Base-by-base conservation (phyloP, 2,329 filamentous ascomycete species). In the Coniochaeta sp. region DNA sequence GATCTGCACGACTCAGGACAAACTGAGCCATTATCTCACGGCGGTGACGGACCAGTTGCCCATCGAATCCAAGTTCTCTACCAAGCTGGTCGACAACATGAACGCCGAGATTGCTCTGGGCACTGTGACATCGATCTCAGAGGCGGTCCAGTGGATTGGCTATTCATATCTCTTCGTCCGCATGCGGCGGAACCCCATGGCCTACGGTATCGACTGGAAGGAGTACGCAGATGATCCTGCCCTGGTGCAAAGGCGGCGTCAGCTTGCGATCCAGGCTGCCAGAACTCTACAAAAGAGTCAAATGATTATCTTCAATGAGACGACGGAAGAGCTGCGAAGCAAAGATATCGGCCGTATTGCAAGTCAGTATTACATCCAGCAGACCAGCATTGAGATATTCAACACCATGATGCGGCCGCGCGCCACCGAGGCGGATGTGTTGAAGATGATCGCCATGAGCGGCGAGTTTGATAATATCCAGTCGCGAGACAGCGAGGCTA, bases 221-320 rank as follows among this genome's bases (percentile, higher is more conserved):
- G 95, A 99, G 73, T 89, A 91, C 59, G 81, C 87, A 34, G 90
- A 98, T 66, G 95, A 99, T 68, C 93, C 92, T 0, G 88, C 87
- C 62, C 82, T 99, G 28, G 91, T 97, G 1, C 89, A 95, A 69
- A 83, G 93, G 66, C 86, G 95, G 58, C 86, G 93, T 3, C 88
- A 95, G 65, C 79, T 99, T 58, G 89, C 95, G 59, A 92, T 96
- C 52, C 88, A 96, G 67, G 95, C 95, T 26, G 95, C 95, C 0
- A 83, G 88, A 50, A 90, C 91, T 6, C 77, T 99, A 50, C 93
- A 97, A 70, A 84, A 93, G 69, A 96, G 91, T 67, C 95, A 99
- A 74, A 99, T 99, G 96, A 95, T 99, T 68, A 95, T 99, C 60
- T 99, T 93, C 79, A 97, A 99, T 66, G 95, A 98, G 70, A 85